Evolutionary conservation across 805 yeast genomes (phyloP).

Genomic region (Metschnikowia lochheadii): DNA sequence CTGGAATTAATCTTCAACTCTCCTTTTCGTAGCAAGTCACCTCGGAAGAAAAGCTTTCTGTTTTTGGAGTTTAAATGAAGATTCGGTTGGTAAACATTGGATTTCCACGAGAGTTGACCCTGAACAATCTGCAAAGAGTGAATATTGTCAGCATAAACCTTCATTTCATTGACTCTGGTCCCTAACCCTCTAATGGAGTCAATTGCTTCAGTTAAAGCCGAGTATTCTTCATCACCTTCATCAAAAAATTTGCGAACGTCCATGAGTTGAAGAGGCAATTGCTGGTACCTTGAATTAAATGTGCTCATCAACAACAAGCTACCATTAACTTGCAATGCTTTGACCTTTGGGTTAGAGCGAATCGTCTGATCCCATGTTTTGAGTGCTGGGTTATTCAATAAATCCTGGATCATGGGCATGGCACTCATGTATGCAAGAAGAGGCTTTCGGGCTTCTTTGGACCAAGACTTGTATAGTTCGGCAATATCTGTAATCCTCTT

Average conservation of each 20-base stretch:
- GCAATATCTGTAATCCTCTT: conserved; percentile 48
- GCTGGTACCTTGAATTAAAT: conserved; percentile 41
- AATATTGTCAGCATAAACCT: conserved; percentile 56
- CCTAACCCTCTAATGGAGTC: conserved; percentile 54
- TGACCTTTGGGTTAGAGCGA: conserved; percentile 48
- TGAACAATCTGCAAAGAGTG: conserved; percentile 53
- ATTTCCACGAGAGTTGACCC: conserved; percentile 52
- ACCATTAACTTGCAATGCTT: conserved; percentile 39
- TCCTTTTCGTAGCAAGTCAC: conserved; percentile 56
- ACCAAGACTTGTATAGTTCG: conserved; percentile 63
- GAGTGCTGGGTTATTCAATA: conserved; percentile 48
- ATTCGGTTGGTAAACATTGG: conserved; percentile 41
- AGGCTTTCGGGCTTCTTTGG: conserved; percentile 48
- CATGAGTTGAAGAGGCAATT: conserved; percentile 57
- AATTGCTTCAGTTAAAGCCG: conserved; percentile 49
- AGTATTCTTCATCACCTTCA: conserved; percentile 47
- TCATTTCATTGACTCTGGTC: conserved; percentile 54
- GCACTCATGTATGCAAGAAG: conserved; percentile 58
- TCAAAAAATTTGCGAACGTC: conserved; percentile 50
- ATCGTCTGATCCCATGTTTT: conserved; percentile 56
- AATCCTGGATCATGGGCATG: conserved; percentile 56
- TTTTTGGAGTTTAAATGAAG: conserved; percentile 38
- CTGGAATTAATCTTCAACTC: conserved; percentile 60
- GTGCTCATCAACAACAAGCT: conserved; percentile 38
- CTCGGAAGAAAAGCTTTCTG: conserved; percentile 55